Conservation (phyloP, 495 filamentous ascomycete genomes). For the Lasiosphaeria ovina region DNA sequence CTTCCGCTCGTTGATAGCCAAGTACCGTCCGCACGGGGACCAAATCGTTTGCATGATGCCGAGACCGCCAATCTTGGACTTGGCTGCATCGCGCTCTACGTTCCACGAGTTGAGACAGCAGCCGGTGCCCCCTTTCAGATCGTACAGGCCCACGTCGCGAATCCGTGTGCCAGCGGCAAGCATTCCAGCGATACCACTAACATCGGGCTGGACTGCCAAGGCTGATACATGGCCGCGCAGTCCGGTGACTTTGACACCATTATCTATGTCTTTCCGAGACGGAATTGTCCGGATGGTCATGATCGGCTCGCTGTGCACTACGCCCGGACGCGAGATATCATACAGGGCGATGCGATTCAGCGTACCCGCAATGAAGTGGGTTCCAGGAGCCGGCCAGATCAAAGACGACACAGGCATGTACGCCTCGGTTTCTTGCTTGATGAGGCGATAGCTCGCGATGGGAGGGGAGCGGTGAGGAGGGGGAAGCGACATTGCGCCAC, state of each 20-base stretch:
- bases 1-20: conserved; percentile 82
- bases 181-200: conserved; percentile 37
- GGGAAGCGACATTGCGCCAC: conserved; percentile 12
- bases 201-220: conserved; percentile 43
- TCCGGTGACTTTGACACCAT: conserved; percentile 63
- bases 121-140: conserved; percentile 57
- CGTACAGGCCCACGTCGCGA: conserved; percentile 74
- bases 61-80: conserved; percentile 50
- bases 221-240: conserved; percentile 83
- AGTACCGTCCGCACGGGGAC: conserved; percentile 84
- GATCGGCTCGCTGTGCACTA: conserved; percentile 51
- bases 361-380: conserved; percentile 69
- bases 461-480: conserved; percentile 40
- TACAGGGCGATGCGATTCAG: conserved; percentile 73
- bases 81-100: conserved; percentile 39
- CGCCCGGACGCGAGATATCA: conserved; percentile 66
- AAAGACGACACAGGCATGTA: conserved; percentile 76
- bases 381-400: conserved; percentile 60
- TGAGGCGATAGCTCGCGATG: conserved; percentile 65
- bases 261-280: conserved; percentile 66
- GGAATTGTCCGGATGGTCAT: conserved; percentile 67
- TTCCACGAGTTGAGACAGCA: conserved; percentile 67
- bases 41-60: conserved; percentile 75
- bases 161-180: conserved; percentile 84
- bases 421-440: conserved; percentile 72